Base-by-base conservation (phyloP, 139 green algal species). In the Volvox africanus region DNA sequence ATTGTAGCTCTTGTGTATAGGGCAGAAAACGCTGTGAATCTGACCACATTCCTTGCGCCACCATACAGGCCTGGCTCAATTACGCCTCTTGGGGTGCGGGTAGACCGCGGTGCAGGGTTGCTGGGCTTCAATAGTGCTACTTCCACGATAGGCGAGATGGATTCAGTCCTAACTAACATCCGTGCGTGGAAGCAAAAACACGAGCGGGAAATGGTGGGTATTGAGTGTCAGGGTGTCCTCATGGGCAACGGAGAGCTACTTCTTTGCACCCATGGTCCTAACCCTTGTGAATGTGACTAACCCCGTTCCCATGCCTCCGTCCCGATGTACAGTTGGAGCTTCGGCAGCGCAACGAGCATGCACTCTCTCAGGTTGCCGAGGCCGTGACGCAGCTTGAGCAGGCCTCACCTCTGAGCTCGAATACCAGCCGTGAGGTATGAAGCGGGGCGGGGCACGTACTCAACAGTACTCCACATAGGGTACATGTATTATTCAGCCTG, bases 101-200 rank as follows among this genome's bases (percentile, higher is more conserved):
- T 90, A 30, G 86, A 90, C 75, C 86, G 86, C 0, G 86, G 86
- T 6, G 3, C 37, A 1, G 85, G 85, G 3, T 30, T 89, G 16
- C 44, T 89, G 13, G 69, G 85, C n/a, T n/a, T 19, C n/a, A 71
- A 73, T 65, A 50, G 33, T 6, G 18, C 69, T 11, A 82, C 17
- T 0, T 36, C 69, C 19, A 89, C 85, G n/a, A 36, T 89, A 0
- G 85, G 44, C 0, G 85, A 89, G n/a, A 89, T 89, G 85, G 85
- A 89, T 13, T 61, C 69, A 24, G 71, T 82, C 1, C 85, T 89
- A 14, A 82, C 6, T 44, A 73, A 61, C 69, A 89, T 89, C 28
- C 85, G 85, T 19, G 69, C 85, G 3, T 89, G 85, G 85, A 89
- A 89, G 69, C 85, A 89, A 28, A 89, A 89, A 68, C 85, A 89